Evolutionary conservation across 73 alveolate species (phyloP).

Genomic region (Urostyla sp.): DNA sequence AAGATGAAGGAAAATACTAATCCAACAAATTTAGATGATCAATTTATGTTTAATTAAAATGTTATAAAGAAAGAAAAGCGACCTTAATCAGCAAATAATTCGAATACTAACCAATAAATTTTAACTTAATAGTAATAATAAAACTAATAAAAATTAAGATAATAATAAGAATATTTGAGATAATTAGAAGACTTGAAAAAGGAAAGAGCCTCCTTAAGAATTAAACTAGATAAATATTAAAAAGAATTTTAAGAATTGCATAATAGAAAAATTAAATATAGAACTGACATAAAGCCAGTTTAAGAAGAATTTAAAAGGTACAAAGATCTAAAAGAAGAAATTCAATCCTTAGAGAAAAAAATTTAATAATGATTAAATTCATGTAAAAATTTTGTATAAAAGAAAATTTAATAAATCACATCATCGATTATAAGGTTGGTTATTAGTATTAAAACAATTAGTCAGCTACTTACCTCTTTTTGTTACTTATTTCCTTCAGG

Average conservation of each 20-base stretch:
- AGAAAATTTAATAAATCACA: too few relatives aligned
- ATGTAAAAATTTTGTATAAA: background rate
- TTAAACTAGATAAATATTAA: conserved; percentile 73
- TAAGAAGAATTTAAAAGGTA: conserved; percentile 82
- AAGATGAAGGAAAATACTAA: too few relatives aligned
- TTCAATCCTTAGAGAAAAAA: conserved; percentile 38
- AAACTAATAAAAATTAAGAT: background rate
- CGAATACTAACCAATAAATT: background rate
- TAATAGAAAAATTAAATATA: conserved; percentile 81
- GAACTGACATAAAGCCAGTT: conserved; percentile 82
- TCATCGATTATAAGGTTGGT: background rate
- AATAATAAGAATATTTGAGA: conserved; percentile 43
- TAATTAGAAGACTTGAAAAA: conserved; percentile 72
- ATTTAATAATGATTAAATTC: background rate
- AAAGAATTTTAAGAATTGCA: conserved; percentile 77
- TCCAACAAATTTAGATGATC: background rate
- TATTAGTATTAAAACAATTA: background rate
- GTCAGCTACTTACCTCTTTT: conserved; percentile 12
- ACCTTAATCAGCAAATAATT: conserved; percentile 31
- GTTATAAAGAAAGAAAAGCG: conserved; percentile 4
- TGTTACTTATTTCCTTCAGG: conserved; percentile 23
- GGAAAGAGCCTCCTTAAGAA: conserved; percentile 73
- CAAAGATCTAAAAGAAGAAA: conserved; percentile 66
- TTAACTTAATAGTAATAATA: background rate
- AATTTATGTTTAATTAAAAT: too few relatives aligned